Evolutionary conservation across 2,329 filamentous ascomycete genomes (phyloP).

Genomic region (Exophiala sp.): DNA sequence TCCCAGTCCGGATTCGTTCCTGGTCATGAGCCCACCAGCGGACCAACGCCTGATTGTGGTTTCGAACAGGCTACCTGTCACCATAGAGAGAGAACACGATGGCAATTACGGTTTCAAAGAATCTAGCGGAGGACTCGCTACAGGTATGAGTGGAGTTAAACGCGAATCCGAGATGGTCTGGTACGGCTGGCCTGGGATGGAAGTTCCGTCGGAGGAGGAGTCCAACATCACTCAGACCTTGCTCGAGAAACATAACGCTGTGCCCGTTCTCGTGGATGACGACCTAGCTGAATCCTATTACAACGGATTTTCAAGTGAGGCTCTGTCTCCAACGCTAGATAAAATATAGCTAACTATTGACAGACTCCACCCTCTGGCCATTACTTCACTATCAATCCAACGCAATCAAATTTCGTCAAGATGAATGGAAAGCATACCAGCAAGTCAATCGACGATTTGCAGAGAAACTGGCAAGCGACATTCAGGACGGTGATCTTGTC

Average conservation of each 20-base stretch:
- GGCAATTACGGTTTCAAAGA: not conserved
- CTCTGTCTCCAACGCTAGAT: not conserved
- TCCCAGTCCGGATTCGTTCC: not conserved
- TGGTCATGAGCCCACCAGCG: not conserved
- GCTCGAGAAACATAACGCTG: not conserved
- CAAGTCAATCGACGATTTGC: conserved; percentile 90
- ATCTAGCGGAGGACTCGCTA: not conserved
- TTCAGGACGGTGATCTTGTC: conserved; percentile 87
- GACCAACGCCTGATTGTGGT: not conserved
- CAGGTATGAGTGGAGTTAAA: conserved; percentile 4
- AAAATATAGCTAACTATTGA: not conserved
- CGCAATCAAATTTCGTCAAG: not conserved
- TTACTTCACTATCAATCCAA: conserved; percentile 2
- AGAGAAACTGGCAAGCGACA: conserved; percentile 78
- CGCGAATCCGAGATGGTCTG: not conserved
- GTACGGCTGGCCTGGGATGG: conserved; percentile 7
- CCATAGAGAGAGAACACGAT: not conserved
- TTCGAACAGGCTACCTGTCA: conserved; percentile 1
- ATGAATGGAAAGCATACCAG: conserved; percentile 79
- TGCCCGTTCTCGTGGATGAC: not conserved
- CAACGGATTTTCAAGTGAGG: conserved; percentile 8
- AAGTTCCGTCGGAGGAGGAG: not conserved
- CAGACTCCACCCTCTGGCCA: conserved; percentile 8
- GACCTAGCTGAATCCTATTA: not conserved
- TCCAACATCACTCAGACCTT: not conserved